These are phyloP conservation scores for Dioszegia hungarica DNA, from an alignment of 768 basidiomycete species.

Conservation along the genomic window DNA sequence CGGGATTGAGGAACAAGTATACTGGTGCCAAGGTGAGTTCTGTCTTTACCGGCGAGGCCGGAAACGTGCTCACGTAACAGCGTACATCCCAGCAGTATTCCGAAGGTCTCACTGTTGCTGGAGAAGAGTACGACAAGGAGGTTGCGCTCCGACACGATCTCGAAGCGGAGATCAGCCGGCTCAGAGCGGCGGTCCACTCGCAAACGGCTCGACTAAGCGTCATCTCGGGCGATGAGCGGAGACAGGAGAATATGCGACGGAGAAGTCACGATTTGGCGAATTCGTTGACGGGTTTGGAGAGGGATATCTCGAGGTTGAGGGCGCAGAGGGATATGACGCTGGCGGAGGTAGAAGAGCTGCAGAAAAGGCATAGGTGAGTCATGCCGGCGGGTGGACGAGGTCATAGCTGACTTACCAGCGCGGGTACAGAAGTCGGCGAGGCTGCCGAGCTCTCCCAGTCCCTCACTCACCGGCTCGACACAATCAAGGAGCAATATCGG, in stretches of 20 bases:
- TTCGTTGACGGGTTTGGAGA: constrained; percentile 72
- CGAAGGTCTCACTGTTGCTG: constrained; percentile 84
- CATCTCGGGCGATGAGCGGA: constrained; percentile 71
- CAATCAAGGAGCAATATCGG: constrained; percentile 78
- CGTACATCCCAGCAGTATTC: constrained; percentile 86
- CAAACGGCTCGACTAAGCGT: constrained; percentile 82
- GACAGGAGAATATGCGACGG: constrained; percentile 71
- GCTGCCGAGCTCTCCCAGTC: constrained; percentile 56
- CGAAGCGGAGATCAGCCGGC: constrained; percentile 81
- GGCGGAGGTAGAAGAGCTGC: constrained; percentile 89
- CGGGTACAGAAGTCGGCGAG: constrained; percentile 13
- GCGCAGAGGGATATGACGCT: constrained; percentile 86
- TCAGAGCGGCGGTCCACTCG: constrained; percentile 78
- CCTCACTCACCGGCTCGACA: constrained; percentile 77
- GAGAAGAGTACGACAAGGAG: constrained; percentile 90
- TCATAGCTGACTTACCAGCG: constrained; percentile 4
- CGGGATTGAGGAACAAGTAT: constrained; percentile 67
- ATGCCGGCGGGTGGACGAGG: neutral
- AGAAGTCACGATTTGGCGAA: constrained; percentile 71
- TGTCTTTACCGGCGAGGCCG: neutral
- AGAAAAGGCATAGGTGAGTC: constrained; percentile 62
- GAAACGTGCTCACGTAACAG: constrained; percentile 51
- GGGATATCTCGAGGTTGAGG: constrained; percentile 76
- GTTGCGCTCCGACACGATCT: constrained; percentile 80
- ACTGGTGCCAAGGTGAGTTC: constrained; percentile 79